Evolutionary conservation across 2,329 filamentous ascomycete species (phyloP).

Genomic region (Metarhizium sp.): DNA sequence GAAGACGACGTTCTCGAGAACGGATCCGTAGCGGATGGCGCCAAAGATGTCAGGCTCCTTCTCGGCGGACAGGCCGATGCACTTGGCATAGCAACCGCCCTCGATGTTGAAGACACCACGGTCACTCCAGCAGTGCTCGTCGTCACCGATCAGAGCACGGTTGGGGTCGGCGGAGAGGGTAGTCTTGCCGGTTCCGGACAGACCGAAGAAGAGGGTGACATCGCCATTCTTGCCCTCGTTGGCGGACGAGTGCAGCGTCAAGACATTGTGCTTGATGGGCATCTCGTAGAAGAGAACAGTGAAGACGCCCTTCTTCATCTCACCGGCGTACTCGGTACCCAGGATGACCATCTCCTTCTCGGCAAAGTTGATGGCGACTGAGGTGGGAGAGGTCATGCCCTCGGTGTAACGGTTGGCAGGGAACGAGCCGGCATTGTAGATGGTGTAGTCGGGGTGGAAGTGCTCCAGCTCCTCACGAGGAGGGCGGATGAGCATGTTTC

Average conservation of each 20-base stretch:
- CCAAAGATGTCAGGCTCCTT: slow-evolving; percentile 98
- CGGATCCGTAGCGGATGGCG: slow-evolving; percentile 93
- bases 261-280: slow-evolving; percentile 98
- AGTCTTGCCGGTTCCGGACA: slow-evolving; percentile 98
- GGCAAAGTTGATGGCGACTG: slow-evolving; percentile 96
- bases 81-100: slow-evolving; percentile 99
- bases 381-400: slow-evolving; percentile 97
- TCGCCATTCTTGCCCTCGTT: slow-evolving; percentile 94
- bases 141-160: slow-evolving; percentile 91
- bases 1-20: slow-evolving; percentile 98
- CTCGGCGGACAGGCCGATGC: slow-evolving; percentile 91
- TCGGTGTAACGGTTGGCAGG: slow-evolving; percentile 96
- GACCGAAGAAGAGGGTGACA: slow-evolving; percentile 97
- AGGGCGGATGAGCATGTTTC: slow-evolving; percentile 99
- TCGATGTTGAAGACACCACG: slow-evolving; percentile 98
- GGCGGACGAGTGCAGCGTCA: slow-evolving; percentile 96
- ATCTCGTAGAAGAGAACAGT: slow-evolving; percentile 99
- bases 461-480: slow-evolving; percentile 83
- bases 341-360: slow-evolving; percentile 99
- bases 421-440: slow-evolving; percentile 99
- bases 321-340: slow-evolving; percentile 92
- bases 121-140: slow-evolving; percentile 99
- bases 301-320: slow-evolving; percentile 88
- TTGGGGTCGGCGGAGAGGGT: slow-evolving; percentile 95
- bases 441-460: slow-evolving; percentile 99